Conservation (phyloP, 1,284 basidiomycete genomes). For the Crucibulum cyathiforme region DNA sequence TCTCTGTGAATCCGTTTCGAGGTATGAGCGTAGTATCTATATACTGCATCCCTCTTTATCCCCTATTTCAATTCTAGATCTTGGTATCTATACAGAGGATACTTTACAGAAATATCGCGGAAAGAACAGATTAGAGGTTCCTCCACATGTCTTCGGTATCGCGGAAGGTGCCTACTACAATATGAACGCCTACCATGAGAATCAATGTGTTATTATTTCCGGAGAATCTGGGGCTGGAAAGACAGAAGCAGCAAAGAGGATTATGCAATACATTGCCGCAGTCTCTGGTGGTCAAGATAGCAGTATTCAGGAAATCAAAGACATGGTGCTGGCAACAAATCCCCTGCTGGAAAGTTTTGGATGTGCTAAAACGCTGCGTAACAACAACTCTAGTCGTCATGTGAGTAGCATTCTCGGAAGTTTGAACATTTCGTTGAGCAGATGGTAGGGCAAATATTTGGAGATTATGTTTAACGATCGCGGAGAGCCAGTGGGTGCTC, state of each 20-base stretch:
- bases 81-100: constrained; percentile 96
- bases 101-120: constrained; percentile 88
- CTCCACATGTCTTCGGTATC: constrained; percentile 97
- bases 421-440: neutral
- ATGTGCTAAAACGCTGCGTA: constrained; percentile 97
- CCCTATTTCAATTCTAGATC: constrained; percentile 57
- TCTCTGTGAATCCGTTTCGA: constrained; percentile 98
- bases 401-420: constrained; percentile 53
- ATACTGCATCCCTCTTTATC: constrained; percentile 1
- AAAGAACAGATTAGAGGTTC: constrained; percentile 98
- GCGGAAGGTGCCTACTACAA: constrained; percentile 98
- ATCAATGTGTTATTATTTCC: constrained; percentile 99
- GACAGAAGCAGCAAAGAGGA: constrained; percentile 96
- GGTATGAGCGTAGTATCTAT: constrained; percentile 53
- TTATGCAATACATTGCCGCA: constrained; percentile 99
- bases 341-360: constrained; percentile 98
- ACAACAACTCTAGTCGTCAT: constrained; percentile 99
- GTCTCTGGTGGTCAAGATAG: constrained; percentile 88
- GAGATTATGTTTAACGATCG: constrained; percentile 98
- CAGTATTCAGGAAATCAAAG: constrained; percentile 96
- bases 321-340: constrained; percentile 99
- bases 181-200: constrained; percentile 99
- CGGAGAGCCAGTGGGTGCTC: constrained; percentile 95
- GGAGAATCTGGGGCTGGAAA: constrained; percentile 98
- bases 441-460: constrained; percentile 90